These are phyloP conservation scores for Termitomyces sp. DNA, from an alignment of 768 basidiomycete genomes.

Conservation along the genomic window DNA sequence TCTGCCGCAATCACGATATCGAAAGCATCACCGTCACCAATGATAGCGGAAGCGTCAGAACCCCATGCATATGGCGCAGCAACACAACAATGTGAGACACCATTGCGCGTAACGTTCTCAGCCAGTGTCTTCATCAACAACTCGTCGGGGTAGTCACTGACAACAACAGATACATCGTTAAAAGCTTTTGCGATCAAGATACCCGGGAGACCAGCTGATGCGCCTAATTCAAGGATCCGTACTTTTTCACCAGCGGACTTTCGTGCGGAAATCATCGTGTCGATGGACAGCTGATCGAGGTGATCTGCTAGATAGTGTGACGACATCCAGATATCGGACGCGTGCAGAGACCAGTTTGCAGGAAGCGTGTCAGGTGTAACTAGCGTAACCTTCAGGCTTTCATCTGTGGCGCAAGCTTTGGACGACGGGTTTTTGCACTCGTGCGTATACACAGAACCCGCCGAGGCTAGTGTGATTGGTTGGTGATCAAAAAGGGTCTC, in stretches of 20 bases:
- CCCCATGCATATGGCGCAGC: conserved; percentile 69
- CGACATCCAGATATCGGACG: conserved; percentile 74
- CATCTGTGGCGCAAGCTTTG: conserved; percentile 15
- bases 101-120: conserved; percentile 56
- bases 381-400: conserved; percentile 37
- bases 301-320: conserved; percentile 69
- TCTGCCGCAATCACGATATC: conserved; percentile 74
- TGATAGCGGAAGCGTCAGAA: conserved; percentile 37
- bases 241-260: conserved; percentile 10
- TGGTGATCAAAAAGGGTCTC: conserved; percentile 59
- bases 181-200: conserved; percentile 59
- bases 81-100: conserved; percentile 44
- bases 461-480: conserved; percentile 58
- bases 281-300: conserved; percentile 31
- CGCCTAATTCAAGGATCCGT: conserved; percentile 69
- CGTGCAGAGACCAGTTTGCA: conserved; percentile 74
- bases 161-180: conserved; percentile 41
- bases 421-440: conserved; percentile 19
- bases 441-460: conserved; percentile 55
- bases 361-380: conserved; percentile 63
- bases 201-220: conserved; percentile 72
- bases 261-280: conserved; percentile 3
- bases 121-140: conserved; percentile 55
- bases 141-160: conserved; percentile 74
- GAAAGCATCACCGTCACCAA: conserved; percentile 36